phyloP scores from a whole-genome alignment of 108 stramenopile genomes.

The Cylindrotheca fusiformis region DNA sequence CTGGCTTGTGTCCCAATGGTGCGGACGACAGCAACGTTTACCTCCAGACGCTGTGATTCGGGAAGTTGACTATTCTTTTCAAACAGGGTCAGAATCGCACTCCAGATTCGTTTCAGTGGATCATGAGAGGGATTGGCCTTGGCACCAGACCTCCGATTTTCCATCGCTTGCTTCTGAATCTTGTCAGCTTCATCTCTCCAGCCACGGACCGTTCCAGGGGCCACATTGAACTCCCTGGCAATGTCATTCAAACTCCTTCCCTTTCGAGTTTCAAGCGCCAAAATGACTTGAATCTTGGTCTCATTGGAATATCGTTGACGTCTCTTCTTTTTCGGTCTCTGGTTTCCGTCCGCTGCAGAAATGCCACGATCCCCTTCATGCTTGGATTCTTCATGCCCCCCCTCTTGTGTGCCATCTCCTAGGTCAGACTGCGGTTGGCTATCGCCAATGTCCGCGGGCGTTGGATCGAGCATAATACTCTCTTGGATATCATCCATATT shows the following conservation, averaged over 20 bases:
- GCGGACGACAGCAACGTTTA: conserved; percentile 25
- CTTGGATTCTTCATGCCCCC: background rate
- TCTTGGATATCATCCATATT: background rate
- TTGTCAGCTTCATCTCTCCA: conserved; percentile 30
- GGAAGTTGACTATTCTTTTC: conserved; percentile 22
- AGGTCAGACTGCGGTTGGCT: too few species aligned
- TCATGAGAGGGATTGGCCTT: conserved; percentile 26
- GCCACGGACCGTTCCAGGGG: conserved; percentile 19
- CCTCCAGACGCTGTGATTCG: conserved; percentile 11
- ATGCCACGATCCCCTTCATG: background rate
- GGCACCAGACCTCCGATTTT: conserved; percentile 25
- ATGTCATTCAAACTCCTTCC: conserved; percentile 16
- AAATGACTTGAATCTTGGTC: conserved; percentile 30
- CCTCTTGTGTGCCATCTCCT: too few species aligned
- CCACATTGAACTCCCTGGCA: conserved; percentile 24
- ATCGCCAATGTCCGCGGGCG: too few species aligned
- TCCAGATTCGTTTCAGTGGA: conserved; percentile 20
- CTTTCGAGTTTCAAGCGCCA: conserved; percentile 21
- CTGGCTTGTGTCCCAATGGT: conserved; percentile 21
- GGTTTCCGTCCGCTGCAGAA: background rate
- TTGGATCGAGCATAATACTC: background rate
- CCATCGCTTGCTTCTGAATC: conserved; percentile 29
- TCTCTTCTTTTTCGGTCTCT: conserved; percentile 18
- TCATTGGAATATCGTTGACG: conserved; percentile 26
- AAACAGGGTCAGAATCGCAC: conserved; percentile 25